Base-by-base conservation (phyloP, 176 grass and related monocot genomes). In the Triticum monococcum region DNA sequence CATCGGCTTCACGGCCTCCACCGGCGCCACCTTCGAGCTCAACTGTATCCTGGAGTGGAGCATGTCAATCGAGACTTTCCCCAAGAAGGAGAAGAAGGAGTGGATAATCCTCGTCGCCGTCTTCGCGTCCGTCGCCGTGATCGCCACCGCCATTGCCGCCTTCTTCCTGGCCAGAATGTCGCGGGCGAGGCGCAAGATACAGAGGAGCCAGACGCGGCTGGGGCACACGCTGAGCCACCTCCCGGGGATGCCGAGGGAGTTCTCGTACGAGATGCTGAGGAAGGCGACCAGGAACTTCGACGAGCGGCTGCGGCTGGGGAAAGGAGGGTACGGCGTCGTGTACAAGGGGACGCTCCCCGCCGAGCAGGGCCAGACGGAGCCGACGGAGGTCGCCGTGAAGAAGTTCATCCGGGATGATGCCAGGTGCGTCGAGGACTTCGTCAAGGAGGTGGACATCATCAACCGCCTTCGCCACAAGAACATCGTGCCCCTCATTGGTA, bases 1-100 rank as follows among this genome's bases (percentile, higher is more conserved):
- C 81, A 20, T 92, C 65, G 93, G 93, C 30, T 95, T 95, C 90
- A 37, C 93, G 2, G 93, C 38, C 14, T 79, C 93, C 72, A 95
- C 90, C 4, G 88, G 93, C 12, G 2, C 12, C 14, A 35, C 8
- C 81, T 89, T 79, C 72, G 64, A 95, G 88, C 93, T 95, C 86
- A 95, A 95, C 88, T 95, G 93, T 72, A 40, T 95, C 77, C 86
- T 95, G 7, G 86, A 86, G 10, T 95, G 90, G 93, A 65, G 7
- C 36, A 37, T 95, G 11, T 71, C 77, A 1, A 87, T 95, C 70
- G 83, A 95, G 84, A 43, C 66, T 7, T 72, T 90, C 78, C 77
- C 37, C 24, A 25, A 52, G 3, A 35, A 80, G 16, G 35, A 62
- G 61, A 46, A 33, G 30, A 84, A 7, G 20, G 7, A 14, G 38